Conservation (phyloP, 495 filamentous ascomycete species). For the Aspergillus taichungensis region DNA sequence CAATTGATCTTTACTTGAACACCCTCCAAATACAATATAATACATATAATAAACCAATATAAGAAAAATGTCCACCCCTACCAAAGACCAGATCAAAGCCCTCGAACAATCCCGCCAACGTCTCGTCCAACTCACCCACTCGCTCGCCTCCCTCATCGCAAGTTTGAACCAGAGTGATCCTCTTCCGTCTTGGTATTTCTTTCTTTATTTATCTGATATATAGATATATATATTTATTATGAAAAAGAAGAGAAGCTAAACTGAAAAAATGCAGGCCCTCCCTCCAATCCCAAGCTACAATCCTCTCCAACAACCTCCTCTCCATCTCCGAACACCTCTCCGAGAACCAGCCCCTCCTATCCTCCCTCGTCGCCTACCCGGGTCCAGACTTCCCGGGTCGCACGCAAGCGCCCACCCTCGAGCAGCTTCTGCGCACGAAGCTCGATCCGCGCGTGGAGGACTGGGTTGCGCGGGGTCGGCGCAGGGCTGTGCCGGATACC, state of each 20-base stretch:
- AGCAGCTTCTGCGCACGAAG: conserved; percentile 68
- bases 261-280: conserved; percentile 42
- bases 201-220: too few relatives aligned
- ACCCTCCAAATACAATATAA: too few relatives aligned
- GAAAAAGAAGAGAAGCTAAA: background rate
- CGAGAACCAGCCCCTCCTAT: conserved; percentile 51
- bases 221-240: too few relatives aligned
- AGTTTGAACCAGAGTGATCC: conserved; percentile 46
- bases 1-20: too few relatives aligned
- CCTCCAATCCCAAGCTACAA: conserved; percentile 56
- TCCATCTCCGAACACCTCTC: conserved; percentile 49
- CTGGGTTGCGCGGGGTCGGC: conserved; percentile 54
- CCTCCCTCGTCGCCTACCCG: conserved; percentile 59
- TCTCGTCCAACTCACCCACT: conserved; percentile 58
- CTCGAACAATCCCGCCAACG: conserved; percentile 69
- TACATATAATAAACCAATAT: too few relatives aligned
- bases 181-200: conserved; percentile 55
- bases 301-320: conserved; percentile 56
- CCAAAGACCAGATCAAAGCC: conserved; percentile 55
- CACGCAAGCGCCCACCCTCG: conserved; percentile 54
- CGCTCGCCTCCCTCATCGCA: conserved; percentile 51
- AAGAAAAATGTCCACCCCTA: conserved; percentile 30
- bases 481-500: conserved; percentile 16
- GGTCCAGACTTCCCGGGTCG: conserved; percentile 66
- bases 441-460: conserved; percentile 65